Evolutionary conservation across 176 grass and related monocot species (phyloP).

Genomic region (Musa schizocarpa): DNA sequence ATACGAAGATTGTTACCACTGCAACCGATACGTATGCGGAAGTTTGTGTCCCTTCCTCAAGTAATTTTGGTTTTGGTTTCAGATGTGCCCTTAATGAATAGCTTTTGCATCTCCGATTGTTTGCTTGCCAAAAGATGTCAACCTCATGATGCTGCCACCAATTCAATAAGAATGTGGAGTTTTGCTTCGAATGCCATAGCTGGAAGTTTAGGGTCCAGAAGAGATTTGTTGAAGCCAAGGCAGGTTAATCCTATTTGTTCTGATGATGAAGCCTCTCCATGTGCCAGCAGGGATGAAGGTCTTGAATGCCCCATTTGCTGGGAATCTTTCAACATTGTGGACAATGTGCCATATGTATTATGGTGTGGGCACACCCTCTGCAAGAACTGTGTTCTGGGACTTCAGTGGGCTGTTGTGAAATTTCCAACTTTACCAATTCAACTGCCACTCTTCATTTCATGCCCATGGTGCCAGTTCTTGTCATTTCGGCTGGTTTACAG

Average conservation of each 20-base stretch:
- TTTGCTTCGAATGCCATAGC: conserved; percentile 16
- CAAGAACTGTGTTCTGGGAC: conserved; percentile 15
- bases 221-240: neutral
- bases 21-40: neutral
- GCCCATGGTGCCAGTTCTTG: conserved; percentile 18
- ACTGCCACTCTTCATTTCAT: conserved; percentile 23
- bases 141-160: neutral
- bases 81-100: neutral
- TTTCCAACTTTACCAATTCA: conserved; percentile 20
- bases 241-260: conserved; percentile 2
- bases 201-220: conserved; percentile 8
- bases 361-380: conserved; percentile 23
- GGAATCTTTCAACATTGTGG: conserved; percentile 18
- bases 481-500: conserved; percentile 15
- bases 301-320: conserved; percentile 22
- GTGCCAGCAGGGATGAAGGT: conserved; percentile 4
- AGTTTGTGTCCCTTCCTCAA: neutral
- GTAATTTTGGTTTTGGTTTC: neutral
- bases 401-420: conserved; percentile 19
- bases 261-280: conserved; percentile 14
- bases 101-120: neutral
- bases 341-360: conserved; percentile 16
- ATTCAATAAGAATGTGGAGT: conserved; percentile 2
- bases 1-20: neutral
- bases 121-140: neutral